Conservation (phyloP, 176 grass and related monocot species). For the Eleusine coracana region DNA sequence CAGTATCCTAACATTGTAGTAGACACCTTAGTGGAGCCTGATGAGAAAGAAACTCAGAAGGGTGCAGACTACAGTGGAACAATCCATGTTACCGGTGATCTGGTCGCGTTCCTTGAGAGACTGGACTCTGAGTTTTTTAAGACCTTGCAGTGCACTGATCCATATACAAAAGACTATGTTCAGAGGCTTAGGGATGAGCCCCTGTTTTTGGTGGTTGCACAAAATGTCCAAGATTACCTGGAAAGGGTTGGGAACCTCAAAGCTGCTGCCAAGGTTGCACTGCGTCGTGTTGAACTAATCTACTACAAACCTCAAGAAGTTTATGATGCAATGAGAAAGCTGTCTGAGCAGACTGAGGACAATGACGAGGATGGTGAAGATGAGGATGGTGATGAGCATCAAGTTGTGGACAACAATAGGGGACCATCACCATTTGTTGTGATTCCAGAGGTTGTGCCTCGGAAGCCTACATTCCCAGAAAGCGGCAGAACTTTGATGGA, state of each 20-base stretch:
- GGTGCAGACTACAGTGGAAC: constrained; percentile 67
- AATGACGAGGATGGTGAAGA: constrained; percentile 53
- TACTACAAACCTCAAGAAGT: constrained; percentile 99
- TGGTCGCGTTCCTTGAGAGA: constrained; percentile 90
- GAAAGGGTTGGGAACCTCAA: constrained; percentile 70
- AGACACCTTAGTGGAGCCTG: constrained; percentile 68
- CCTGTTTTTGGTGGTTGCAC: constrained; percentile 83
- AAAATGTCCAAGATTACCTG: constrained; percentile 91
- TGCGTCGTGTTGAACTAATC: constrained; percentile 79
- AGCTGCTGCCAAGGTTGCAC: constrained; percentile 79
- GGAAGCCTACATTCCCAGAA: constrained; percentile 86
- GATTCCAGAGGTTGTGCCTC: constrained; percentile 80
- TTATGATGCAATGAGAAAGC: constrained; percentile 89
- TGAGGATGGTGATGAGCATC: constrained; percentile 56
- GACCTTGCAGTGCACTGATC: constrained; percentile 83
- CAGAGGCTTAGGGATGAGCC: constrained; percentile 95
- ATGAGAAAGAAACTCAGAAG: constrained; percentile 84
- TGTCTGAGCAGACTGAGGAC: constrained; percentile 61
- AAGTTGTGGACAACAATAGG: constrained; percentile 46
- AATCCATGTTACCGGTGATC: constrained; percentile 77
- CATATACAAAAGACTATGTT: constrained; percentile 89
- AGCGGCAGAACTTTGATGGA: constrained; percentile 82
- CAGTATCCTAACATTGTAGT: constrained; percentile 92
- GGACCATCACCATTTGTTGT: constrained; percentile 70
- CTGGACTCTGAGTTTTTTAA: constrained; percentile 93